These are phyloP conservation scores for Amphicarpaea edgeworthii DNA, from an alignment of 306 rosid species.

Conservation along the genomic window DNA sequence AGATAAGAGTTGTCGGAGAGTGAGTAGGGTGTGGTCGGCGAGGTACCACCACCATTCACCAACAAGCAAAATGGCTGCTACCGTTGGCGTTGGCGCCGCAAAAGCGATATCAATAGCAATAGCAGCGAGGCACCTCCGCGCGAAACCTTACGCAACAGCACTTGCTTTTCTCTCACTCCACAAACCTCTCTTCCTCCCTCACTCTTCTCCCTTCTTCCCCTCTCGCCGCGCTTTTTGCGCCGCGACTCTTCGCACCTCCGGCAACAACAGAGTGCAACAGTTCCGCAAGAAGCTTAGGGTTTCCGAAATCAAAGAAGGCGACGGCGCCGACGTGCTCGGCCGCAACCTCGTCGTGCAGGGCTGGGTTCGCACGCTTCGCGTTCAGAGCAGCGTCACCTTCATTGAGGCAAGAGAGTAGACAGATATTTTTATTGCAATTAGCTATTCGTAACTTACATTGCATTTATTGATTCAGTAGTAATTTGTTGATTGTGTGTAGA, in stretches of 20 bases:
- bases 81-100: background rate
- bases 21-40: constrained; percentile 15
- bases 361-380: constrained; percentile 91
- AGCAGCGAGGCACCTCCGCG: constrained; percentile 37
- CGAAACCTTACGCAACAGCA: constrained; percentile 36
- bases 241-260: constrained; percentile 58
- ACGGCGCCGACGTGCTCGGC: constrained; percentile 68
- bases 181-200: constrained; percentile 45
- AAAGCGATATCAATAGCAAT: constrained; percentile 37
- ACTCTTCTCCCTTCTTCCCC: constrained; percentile 11
- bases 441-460: background rate
- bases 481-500: constrained; percentile 50
- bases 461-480: constrained; percentile 1
- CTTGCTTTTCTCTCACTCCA: constrained; percentile 34
- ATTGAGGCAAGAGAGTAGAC: constrained; percentile 61
- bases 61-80: constrained; percentile 19
- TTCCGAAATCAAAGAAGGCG: constrained; percentile 69
- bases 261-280: constrained; percentile 56
- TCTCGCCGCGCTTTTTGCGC: constrained; percentile 57
- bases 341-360: constrained; percentile 66
- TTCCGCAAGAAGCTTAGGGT: constrained; percentile 87
- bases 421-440: no score
- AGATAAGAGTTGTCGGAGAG: constrained; percentile 13
- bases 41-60: background rate
- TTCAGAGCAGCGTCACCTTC: constrained; percentile 83